A percentile compares a stretch with the other conserved stretches of the same genome.
phyloP scores from a whole-genome alignment of 1,284 basidiomycete species.

The Apiotrichum sp. region DNA sequence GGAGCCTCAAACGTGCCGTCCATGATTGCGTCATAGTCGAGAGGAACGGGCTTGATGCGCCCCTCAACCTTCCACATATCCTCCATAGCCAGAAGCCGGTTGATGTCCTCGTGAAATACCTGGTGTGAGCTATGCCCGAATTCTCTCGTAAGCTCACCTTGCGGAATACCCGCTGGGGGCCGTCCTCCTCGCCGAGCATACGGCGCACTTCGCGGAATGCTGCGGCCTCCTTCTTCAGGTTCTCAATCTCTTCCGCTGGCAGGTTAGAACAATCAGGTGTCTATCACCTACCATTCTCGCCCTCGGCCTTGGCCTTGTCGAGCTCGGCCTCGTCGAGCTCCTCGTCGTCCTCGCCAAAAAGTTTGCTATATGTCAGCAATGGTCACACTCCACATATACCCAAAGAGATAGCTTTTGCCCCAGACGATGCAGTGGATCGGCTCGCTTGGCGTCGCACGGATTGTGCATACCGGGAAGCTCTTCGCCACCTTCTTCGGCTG shows the following conservation, averaged over 20 bases:
- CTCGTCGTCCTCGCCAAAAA: conserved; percentile 83
- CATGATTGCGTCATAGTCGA: conserved; percentile 70
- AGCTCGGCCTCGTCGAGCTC: conserved; percentile 47
- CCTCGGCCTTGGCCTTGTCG: conserved; percentile 53
- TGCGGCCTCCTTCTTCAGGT: conserved; percentile 78
- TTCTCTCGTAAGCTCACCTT: conserved; percentile 56
- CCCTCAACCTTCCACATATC: conserved; percentile 85
- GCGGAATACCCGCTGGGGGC: conserved; percentile 69
- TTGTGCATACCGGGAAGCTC: conserved; percentile 96
- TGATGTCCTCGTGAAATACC: conserved; percentile 85
- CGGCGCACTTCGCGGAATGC: conserved; percentile 76
- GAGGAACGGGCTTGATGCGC: conserved; percentile 72
- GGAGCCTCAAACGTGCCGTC: conserved; percentile 56
- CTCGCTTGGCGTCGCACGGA: conserved; percentile 92
- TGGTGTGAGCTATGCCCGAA: conserved; percentile 34
- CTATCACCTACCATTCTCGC: conserved; percentile 62
- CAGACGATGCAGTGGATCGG: conserved; percentile 99
- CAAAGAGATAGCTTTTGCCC: conserved; percentile 97
- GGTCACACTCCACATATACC: conserved; percentile 49
- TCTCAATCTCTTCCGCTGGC: conserved; percentile 80
- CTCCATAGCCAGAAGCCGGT: conserved; percentile 84
- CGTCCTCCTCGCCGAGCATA: conserved; percentile 50
- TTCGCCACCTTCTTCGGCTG: conserved; percentile 83
- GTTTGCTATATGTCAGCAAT: conserved; percentile 58
- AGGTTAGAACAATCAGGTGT: not conserved